Evolutionary conservation across 1,139 yeast genomes (phyloP), one percentile per base, ranked within the genome.

Genomic region (Hansenula sp.): DNA sequence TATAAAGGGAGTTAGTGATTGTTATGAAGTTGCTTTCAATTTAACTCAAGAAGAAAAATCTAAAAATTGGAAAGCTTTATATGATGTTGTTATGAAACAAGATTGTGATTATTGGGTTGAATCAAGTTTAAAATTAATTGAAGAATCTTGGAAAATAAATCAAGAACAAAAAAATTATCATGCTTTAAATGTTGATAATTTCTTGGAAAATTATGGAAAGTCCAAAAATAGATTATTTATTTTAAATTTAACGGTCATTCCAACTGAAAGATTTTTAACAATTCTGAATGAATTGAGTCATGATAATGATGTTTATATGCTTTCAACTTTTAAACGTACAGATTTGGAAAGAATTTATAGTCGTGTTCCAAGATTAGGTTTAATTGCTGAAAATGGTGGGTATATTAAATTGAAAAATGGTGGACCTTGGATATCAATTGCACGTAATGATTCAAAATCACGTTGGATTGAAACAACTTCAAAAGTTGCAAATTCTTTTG

Each of bases 311-410:
- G 92, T 90, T 1, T 90, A 83, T 56, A 72, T 90, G 8, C 70
- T 83, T 40, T 80, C 89, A 50, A 76, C 78, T 39, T 74, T 82
- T 51, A 77, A 79, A 40, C 71, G 83, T 45, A 62, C 71, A 2
- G 83, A 80, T 32, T 66, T 89, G 55, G 87, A 84, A 48, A 70
- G 85, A 38, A 62, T 79, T 40, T 89, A 82, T 62, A 71, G 82
- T 29, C 74, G 89, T 45, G 73, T 79, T 12, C 79, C 83, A 2
- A 76, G 75, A 32, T 58, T 90, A 28, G 97, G 97, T 0, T 67
- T 90, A 39, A 79, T 90, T 49, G 95, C 96, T 1, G 97, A 90
- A 60, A 82, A 84, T 57, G 97, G 97, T 29, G 95, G 89, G 0
- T 68, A 64, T 45, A 74, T 84, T 25, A 79, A 75, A 55, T 56